Evolutionary conservation across 2,329 filamentous ascomycete species (phyloP).

Genomic region (Sphaceloma murrayae): DNA sequence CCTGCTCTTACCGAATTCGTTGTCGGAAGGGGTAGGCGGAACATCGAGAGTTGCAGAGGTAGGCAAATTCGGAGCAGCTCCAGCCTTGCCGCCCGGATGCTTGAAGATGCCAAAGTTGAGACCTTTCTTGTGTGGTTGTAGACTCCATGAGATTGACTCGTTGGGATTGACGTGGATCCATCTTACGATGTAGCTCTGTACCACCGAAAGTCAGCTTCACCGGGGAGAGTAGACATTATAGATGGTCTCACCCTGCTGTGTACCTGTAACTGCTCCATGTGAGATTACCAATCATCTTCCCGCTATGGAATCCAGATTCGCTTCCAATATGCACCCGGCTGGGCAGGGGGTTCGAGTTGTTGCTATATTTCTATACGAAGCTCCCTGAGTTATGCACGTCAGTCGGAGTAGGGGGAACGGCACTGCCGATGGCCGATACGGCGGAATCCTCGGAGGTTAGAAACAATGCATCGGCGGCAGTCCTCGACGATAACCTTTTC

Average conservation of each 20-base stretch:
- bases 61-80: conserved; percentile 31
- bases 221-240: too few species aligned
- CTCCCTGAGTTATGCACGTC: background rate
- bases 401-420: background rate
- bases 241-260: conserved; percentile 17
- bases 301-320: background rate
- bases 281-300: background rate
- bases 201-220: conserved; percentile 13
- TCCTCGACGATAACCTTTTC: background rate
- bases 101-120: conserved; percentile 98
- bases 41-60: conserved; percentile 34
- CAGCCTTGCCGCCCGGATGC: conserved; percentile 67
- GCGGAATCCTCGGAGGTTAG: background rate
- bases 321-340: background rate
- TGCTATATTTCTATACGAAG: background rate
- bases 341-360: too few species aligned
- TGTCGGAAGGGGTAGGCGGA: conserved; percentile 47
- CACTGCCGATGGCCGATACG: background rate
- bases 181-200: conserved; percentile 89
- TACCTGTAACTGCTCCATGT: conserved; percentile 17
- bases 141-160: conserved; percentile 92
- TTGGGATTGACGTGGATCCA: conserved; percentile 89
- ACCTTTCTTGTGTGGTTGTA: conserved; percentile 96
- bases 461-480: conserved; percentile 12
- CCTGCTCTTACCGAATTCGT: conserved; percentile 41